Evolutionary conservation across 2,329 filamentous ascomycete genomes (phyloP), one percentile per base, ranked within the genome.

Genomic region (Coniella vitis): DNA sequence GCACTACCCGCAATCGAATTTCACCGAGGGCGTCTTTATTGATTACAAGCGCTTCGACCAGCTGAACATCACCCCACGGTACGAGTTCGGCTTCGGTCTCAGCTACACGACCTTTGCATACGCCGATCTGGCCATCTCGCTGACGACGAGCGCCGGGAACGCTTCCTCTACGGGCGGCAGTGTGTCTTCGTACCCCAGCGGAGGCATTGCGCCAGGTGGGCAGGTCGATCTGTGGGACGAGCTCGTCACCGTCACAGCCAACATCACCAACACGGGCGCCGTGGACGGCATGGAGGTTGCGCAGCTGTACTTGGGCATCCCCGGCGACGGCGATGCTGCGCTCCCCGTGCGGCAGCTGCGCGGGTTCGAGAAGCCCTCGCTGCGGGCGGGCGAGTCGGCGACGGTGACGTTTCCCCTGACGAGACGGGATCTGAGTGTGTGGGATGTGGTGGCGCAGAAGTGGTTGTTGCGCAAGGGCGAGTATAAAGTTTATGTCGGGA

Each of bases 351-450:
- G 73, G 32, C 81, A 85, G 61, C 69, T 87, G 10, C 71, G 83
- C 7, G 82, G 83, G 4, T 86, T 86, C 52, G 76, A 78, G 45
- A 86, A 86, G 67, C 66, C 73, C 0, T 67, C 63, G 14, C 55
- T 86, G 36, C 64, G 68, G 9, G 66, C 70, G 0, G 71, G 72
- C 0, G 61, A 70, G 49, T 69, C 63, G 19, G 63, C 65, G 13
- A 69, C 65, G 0, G 65, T 82, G 0, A 62, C 57, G 0, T 77
- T 86, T 51, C 59, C 67, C 17, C 59, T 87, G 36, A 83, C 72
- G 16, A 70, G 83, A 35, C 73, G 81, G 50, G 83, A 87, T 57
- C 58, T 87, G 42, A 85, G 81, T 61, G 69, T 79, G 22, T 87
- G 83, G 83, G 78, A 86, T 59, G 71, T 76, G 4, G 65, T 61